Evolutionary conservation across 495 filamentous ascomycete genomes (phyloP).

Genomic region (Amphirosellinia nigrospora): DNA sequence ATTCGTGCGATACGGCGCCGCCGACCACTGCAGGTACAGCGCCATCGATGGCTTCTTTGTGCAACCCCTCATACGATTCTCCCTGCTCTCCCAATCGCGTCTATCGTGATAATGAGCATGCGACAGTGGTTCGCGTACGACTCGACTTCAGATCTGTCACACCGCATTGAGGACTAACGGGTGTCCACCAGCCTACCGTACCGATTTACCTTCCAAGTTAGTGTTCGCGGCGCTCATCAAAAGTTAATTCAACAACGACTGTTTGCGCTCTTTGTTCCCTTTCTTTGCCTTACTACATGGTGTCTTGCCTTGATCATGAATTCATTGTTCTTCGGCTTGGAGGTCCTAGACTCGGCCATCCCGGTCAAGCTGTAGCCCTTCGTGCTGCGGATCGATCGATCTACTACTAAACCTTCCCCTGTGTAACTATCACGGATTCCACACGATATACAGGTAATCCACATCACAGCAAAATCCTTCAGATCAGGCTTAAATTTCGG

Average conservation of each 20-base stretch:
- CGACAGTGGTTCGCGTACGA: slow-evolving; percentile 3
- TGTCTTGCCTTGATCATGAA: neutral
- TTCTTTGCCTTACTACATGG: neutral
- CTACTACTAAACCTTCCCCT: neutral
- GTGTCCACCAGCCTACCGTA: neutral
- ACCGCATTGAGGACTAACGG: neutral
- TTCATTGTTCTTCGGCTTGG: slow-evolving; percentile 1
- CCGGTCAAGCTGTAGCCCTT: neutral
- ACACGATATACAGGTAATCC: neutral
- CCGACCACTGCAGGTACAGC: slow-evolving; percentile 23
- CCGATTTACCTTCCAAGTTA: neutral
- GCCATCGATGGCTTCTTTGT: slow-evolving; percentile 7
- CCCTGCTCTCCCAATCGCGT: neutral
- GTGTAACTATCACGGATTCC: neutral
- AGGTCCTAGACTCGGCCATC: slow-evolving; percentile 6
- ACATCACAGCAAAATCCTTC: neutral
- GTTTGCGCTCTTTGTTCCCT: neutral
- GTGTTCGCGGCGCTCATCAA: neutral
- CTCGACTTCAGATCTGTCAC: neutral
- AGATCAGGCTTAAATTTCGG: neutral
- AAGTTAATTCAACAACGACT: neutral
- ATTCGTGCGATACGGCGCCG: slow-evolving; percentile 10
- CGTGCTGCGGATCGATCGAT: slow-evolving; percentile 8
- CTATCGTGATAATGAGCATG: neutral
- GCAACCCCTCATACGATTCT: slow-evolving; percentile 1